A percentile compares a stretch with the other conserved stretches of the same genome.
Evolutionary conservation across 495 filamentous ascomycete species (phyloP).

Genomic region (Saxispiralis lemnorum): DNA sequence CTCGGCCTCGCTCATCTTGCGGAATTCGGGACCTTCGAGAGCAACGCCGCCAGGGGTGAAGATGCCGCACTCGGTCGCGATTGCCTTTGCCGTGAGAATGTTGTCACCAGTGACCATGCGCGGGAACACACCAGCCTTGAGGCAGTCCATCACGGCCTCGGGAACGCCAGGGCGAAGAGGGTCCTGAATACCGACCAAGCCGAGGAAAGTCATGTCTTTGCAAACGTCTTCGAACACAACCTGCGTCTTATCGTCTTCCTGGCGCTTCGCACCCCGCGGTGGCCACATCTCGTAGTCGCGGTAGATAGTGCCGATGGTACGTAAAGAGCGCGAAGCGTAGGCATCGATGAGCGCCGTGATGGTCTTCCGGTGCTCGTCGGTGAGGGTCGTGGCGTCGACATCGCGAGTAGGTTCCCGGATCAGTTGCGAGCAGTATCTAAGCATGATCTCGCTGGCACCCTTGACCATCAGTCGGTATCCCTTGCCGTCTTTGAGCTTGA

Average conservation of each 20-base stretch:
- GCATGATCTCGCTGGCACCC: constrained; percentile 53
- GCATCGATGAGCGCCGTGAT: constrained; percentile 49
- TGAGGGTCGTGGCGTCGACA: constrained; percentile 21
- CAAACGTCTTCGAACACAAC: constrained; percentile 67
- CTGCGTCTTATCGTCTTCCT: constrained; percentile 51
- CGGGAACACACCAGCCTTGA: constrained; percentile 64
- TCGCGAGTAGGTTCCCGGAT: constrained; percentile 52
- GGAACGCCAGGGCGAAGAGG: constrained; percentile 49
- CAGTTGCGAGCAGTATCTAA: constrained; percentile 45
- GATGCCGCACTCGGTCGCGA: constrained; percentile 72
- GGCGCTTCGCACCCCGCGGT: constrained; percentile 44
- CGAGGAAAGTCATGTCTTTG: constrained; percentile 45
- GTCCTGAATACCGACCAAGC: constrained; percentile 50
- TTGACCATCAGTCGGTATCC: constrained; percentile 47
- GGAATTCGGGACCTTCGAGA: constrained; percentile 70
- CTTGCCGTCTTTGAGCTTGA: constrained; percentile 35
- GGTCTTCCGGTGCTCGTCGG: constrained; percentile 26
- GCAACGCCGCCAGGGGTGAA: constrained; percentile 54
- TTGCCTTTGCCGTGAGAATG: constrained; percentile 65
- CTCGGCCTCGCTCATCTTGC: constrained; percentile 45
- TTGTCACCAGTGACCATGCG: constrained; percentile 91
- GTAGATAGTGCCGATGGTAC: constrained; percentile 75
- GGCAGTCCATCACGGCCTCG: constrained; percentile 57
- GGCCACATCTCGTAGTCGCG: constrained; percentile 85
- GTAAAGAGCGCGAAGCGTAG: constrained; percentile 67